Evolutionary conservation across 306 rosid species (phyloP).

Genomic region (Medicago arabica): DNA sequence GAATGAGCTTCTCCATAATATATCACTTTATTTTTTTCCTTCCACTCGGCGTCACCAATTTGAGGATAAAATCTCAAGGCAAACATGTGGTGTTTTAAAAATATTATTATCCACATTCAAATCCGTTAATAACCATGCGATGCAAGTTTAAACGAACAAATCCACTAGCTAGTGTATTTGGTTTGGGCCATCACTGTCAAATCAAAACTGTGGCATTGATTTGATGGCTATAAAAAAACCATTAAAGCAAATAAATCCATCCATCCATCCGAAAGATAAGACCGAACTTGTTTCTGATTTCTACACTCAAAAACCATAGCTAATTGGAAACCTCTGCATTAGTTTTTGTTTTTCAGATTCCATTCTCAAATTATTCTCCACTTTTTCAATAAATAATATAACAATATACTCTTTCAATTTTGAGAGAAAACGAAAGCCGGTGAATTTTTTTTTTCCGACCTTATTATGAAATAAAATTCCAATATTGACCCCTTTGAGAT

Average conservation of each 20-base stretch:
- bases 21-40: slow-evolving; percentile 14
- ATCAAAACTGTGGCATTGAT: slow-evolving; percentile 38
- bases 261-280: slow-evolving; percentile 45
- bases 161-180: slow-evolving; percentile 9
- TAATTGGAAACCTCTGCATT: slow-evolving; percentile 11
- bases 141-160: slow-evolving; percentile 36
- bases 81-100: slow-evolving; percentile 44
- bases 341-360: too few relatives aligned
- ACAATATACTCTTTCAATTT: slow-evolving; percentile 27
- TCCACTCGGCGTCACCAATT: slow-evolving; percentile 56
- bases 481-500: too few relatives aligned
- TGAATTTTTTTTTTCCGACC: too few relatives aligned
- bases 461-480: too few relatives aligned
- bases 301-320: slow-evolving; percentile 37
- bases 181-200: slow-evolving; percentile 35
- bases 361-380: background rate
- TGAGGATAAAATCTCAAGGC: slow-evolving; percentile 56
- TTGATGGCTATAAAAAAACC: slow-evolving; percentile 52
- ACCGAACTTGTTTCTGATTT: slow-evolving; percentile 38
- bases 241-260: slow-evolving; percentile 43
- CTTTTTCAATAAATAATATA: slow-evolving; percentile 30
- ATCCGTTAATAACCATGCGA: slow-evolving; percentile 36
- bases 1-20: slow-evolving; percentile 29
- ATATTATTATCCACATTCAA: slow-evolving; percentile 63
- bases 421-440: slow-evolving; percentile 31